Evolutionary conservation across 148 eudicot genomes (phyloP).

Genomic region (Tetragonia tetragonoides): DNA sequence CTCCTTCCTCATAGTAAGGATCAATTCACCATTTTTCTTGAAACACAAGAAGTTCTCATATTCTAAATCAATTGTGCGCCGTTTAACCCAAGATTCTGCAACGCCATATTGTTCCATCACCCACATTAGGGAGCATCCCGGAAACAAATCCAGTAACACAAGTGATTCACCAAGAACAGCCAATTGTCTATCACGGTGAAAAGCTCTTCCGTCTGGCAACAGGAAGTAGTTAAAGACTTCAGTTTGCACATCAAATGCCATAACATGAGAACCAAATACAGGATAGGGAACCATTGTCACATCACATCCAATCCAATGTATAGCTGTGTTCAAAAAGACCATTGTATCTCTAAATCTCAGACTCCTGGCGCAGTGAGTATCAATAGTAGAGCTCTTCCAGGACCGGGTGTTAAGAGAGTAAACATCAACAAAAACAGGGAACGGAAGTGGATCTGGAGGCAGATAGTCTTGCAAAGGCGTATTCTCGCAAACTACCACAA

Average conservation of each 20-base stretch:
- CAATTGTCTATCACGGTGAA: not conserved
- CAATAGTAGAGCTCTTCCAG: not conserved
- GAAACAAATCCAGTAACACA: not conserved
- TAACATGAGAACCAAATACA: not conserved
- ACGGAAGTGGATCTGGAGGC: not conserved
- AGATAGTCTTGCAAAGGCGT: not conserved
- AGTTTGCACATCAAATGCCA: not conserved
- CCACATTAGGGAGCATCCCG: not conserved
- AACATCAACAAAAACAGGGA: not conserved
- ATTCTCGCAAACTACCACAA: not conserved
- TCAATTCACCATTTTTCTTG: not conserved
- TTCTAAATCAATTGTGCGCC: not conserved
- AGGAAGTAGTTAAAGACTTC: not conserved
- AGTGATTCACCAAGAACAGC: not conserved
- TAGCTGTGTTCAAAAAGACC: not conserved
- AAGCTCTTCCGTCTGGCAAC: not conserved
- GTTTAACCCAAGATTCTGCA: not conserved
- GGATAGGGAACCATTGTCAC: not conserved
- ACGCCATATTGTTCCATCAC: not conserved
- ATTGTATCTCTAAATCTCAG: not conserved
- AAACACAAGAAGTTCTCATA: not conserved
- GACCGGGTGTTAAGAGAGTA: not conserved
- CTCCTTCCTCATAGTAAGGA: not conserved
- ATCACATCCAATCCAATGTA: constrained; percentile 2
- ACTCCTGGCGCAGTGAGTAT: not conserved